A percentile compares a stretch with the other conserved stretches of the same genome.
These are phyloP conservation scores for Trapa incisa DNA, from an alignment of 345 rosid species.

Conservation along the genomic window DNA sequence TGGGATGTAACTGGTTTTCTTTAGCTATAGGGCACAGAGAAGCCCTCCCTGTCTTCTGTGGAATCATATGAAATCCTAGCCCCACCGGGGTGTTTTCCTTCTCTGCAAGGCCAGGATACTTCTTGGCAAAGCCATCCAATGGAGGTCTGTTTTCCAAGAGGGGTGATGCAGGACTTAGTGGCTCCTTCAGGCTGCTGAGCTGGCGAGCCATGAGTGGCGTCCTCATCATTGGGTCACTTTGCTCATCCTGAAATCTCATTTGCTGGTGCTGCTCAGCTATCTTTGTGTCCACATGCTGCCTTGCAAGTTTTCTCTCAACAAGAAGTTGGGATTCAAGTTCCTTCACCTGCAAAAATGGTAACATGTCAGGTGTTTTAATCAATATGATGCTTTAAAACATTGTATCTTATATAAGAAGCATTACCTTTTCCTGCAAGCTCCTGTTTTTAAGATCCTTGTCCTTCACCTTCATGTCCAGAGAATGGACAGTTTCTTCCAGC, in stretches of 20 bases:
- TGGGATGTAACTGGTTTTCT: constrained; percentile 28
- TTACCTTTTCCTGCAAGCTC: constrained; percentile 80
- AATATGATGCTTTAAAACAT: no score
- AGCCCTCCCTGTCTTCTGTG: constrained; percentile 63
- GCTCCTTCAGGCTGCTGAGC: constrained; percentile 34
- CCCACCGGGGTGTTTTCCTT: constrained; percentile 78
- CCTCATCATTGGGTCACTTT: constrained; percentile 25
- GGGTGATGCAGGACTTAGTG: constrained; percentile 21
- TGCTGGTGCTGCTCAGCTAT: constrained; percentile 61
- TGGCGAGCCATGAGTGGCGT: constrained; percentile 41
- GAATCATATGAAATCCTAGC: constrained; percentile 34
- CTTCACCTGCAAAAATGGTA: constrained; percentile 38
- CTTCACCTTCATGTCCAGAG: constrained; percentile 59
- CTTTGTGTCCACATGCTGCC: constrained; percentile 87
- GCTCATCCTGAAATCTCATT: constrained; percentile 46
- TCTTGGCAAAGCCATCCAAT: constrained; percentile 27
- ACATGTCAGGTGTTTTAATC: no score
- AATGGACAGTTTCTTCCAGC: constrained; percentile 69
- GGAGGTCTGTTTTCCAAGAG: constrained; percentile 25
- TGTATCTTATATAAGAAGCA: no score
- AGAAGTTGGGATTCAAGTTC: constrained; percentile 87
- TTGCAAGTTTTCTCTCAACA: constrained; percentile 83
- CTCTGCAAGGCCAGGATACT: constrained; percentile 37
- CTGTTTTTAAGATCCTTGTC: constrained; percentile 67
- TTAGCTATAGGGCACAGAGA: constrained; percentile 41